Evolutionary conservation across 441 rosid species (phyloP).

Genomic region (Flueggea neowawraea): DNA sequence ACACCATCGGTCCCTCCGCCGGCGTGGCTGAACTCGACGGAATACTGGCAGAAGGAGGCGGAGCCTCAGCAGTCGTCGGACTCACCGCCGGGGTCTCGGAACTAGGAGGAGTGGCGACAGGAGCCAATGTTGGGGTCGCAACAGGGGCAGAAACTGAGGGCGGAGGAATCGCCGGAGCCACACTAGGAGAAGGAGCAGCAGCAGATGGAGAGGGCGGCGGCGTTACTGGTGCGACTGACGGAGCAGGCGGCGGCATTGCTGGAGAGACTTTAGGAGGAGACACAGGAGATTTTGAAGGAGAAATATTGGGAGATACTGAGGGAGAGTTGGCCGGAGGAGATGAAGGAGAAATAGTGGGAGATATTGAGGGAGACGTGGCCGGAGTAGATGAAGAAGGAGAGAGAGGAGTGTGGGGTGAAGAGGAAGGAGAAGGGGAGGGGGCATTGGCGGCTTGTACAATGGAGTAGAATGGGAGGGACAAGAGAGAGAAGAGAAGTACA

Average conservation of each 20-base stretch:
- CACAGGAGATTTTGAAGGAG: conserved; percentile 21
- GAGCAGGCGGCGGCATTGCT: conserved; percentile 11
- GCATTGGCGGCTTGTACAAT: background rate
- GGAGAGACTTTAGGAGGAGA: conserved; percentile 14
- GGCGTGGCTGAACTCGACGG: conserved; percentile 54
- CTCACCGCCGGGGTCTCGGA: conserved; percentile 30
- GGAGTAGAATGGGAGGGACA: too few species aligned
- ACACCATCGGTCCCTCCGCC: conserved; percentile 35
- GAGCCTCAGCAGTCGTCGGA: background rate
- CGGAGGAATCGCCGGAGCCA: conserved; percentile 26
- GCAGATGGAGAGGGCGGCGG: conserved; percentile 20
- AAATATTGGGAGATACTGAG: background rate
- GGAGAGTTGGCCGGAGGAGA: conserved; percentile 20
- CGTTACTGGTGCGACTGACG: conserved; percentile 14
- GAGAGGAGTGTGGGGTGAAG: background rate
- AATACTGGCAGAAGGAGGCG: background rate
- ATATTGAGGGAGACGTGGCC: background rate
- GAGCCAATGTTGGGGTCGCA: conserved; percentile 19
- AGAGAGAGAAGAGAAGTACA: too few species aligned
- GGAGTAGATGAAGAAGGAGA: background rate
- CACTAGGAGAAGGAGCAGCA: conserved; percentile 29
- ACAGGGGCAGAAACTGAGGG: conserved; percentile 15
- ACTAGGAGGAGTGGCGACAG: conserved; percentile 24
- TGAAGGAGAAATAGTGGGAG: conserved; percentile 18
- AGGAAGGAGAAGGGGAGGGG: background rate